Evolutionary conservation across 306 rosid species (phyloP).

Genomic region (Fagus crenata): DNA sequence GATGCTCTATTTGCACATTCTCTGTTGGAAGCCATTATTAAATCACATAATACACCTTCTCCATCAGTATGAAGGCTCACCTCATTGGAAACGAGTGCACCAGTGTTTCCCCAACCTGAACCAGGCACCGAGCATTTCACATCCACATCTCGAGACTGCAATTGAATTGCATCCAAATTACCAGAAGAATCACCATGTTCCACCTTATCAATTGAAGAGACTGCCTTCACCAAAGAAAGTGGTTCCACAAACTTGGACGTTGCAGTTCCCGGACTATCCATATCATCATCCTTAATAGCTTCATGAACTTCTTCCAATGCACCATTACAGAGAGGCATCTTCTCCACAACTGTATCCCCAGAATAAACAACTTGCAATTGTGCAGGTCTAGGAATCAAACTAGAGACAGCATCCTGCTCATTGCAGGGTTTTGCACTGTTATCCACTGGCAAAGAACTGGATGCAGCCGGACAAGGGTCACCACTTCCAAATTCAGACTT

Average conservation of each 20-base stretch:
- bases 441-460: conserved; percentile 43
- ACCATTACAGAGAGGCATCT: conserved; percentile 43
- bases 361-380: conserved; percentile 49
- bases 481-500: conserved; percentile 47
- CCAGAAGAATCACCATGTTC: conserved; percentile 31
- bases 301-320: conserved; percentile 38
- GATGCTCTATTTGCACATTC: conserved; percentile 47
- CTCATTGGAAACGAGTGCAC: conserved; percentile 30
- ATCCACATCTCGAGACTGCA: conserved; percentile 31
- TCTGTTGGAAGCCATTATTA: conserved; percentile 62
- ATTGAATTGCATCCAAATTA: conserved; percentile 39
- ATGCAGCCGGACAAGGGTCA: conserved; percentile 45
- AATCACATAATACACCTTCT: conserved; percentile 34
- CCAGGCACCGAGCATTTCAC: conserved; percentile 33
- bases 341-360: conserved; percentile 41
- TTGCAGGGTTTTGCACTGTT: conserved; percentile 38
- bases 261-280: conserved; percentile 92
- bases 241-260: conserved; percentile 81
- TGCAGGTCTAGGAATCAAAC: conserved; percentile 44
- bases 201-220: conserved; percentile 38
- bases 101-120: conserved; percentile 36
- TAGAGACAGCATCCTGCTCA: conserved; percentile 41
- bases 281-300: conserved; percentile 57
- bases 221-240: conserved; percentile 40
- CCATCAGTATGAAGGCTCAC: conserved; percentile 19